Evolutionary conservation across 108 stramenopile species (phyloP).

Genomic region (Fistulifera solaris): DNA sequence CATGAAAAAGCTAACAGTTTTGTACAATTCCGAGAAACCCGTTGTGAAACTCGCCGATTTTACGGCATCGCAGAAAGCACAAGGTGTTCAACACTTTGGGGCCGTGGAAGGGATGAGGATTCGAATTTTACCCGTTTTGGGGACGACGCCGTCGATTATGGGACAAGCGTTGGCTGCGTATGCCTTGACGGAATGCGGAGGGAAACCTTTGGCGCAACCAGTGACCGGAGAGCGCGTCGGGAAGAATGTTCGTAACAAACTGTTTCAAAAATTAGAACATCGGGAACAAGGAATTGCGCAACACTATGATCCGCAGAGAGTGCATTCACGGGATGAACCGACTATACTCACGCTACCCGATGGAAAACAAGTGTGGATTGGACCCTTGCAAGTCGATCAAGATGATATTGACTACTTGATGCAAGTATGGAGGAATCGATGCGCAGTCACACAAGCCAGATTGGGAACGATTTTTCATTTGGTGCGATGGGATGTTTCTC

Average conservation of each 20-base stretch:
- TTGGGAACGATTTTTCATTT: constrained; percentile 65
- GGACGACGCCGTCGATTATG: constrained; percentile 95
- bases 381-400: constrained; percentile 60
- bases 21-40: constrained; percentile 89
- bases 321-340: constrained; percentile 3
- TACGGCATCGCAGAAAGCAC: constrained; percentile 83
- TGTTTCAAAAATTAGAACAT: constrained; percentile 60
- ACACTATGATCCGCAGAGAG: constrained; percentile 3
- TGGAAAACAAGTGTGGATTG: constrained; percentile 34
- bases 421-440: constrained; percentile 81
- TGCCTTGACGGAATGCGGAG: constrained; percentile 85
- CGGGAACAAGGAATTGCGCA: constrained; percentile 54
- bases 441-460: constrained; percentile 63
- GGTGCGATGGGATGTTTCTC: constrained; percentile 59
- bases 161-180: constrained; percentile 87
- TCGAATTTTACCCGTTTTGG: constrained; percentile 94
- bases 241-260: constrained; percentile 49
- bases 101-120: constrained; percentile 91
- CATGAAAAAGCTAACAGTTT: constrained; percentile 60
- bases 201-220: constrained; percentile 76
- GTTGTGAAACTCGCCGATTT: constrained; percentile 81
- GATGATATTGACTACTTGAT: constrained; percentile 85
- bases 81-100: constrained; percentile 78
- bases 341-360: not conserved
- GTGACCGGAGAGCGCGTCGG: constrained; percentile 76